Evolutionary conservation across 768 basidiomycete genomes (phyloP), one percentile per base, ranked within the genome.

Genomic region (Kwoniella shandongensis): DNA sequence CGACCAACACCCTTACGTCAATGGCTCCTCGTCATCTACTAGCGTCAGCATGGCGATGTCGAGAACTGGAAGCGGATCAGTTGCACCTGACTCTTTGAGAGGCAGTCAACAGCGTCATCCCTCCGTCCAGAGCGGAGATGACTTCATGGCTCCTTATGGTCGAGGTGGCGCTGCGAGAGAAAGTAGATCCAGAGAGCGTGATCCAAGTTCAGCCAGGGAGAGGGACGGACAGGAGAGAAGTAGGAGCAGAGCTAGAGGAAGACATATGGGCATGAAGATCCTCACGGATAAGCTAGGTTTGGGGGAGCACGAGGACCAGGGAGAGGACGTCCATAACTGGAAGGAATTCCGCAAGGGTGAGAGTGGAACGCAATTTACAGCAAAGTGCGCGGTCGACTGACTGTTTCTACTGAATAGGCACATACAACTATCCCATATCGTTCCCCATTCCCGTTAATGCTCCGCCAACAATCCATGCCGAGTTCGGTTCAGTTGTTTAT

Each of bases 351-450:
- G 86, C 66, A 85, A 88, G 79, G 92, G 91, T 88, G 51, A 4
- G 18, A n/a, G 1, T 42, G 22, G 29, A 42, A 7, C 3, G 17
- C 25, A 1, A 26, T 20, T 6, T 55, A 36, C 35, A 18, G 27
- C 42, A 13, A 27, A 40, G n/a, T 20, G 8, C 25, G n/a, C 7
- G 29, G 44, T 22, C 32, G 39, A 56, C 22, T 44, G 46, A 29
- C 20, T 46, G 20, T 57, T 52, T 11, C 22, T 23, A 38, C 13
- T 32, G 27, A 8, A 29, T 65, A 89, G 92, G 92, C 18, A 88
- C 85, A 4, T 97, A 98, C 74, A 90, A 87, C 17, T 98, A 91
- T 76, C 94, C 94, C 2, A 88, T 99, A 68, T 88, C 88, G 13
- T 92, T 97, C 74, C 81, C 85, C 17, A 85, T 99, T 53, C 90